Conservation (phyloP, 768 basidiomycete genomes). For the Xanthoconium purpureum region DNA sequence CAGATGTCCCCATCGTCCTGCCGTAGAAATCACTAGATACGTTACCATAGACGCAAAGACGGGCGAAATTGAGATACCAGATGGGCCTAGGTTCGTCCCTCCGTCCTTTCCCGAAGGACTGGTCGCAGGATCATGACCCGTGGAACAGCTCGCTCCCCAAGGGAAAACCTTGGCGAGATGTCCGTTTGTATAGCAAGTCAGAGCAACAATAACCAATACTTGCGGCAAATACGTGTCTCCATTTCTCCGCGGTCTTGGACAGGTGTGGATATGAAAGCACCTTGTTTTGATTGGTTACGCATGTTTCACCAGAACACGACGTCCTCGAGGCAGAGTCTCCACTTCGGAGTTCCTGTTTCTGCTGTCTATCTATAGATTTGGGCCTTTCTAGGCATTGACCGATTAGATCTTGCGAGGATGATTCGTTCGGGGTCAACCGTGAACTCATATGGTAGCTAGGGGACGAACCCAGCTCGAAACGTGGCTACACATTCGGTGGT, state of each 20-base stretch:
- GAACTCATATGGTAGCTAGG: conserved; percentile 11
- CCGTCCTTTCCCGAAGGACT: conserved; percentile 4
- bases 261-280: conserved; percentile 2
- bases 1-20: conserved; percentile 66
- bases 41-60: conserved; percentile 45
- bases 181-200: conserved; percentile 22
- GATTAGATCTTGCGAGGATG: conserved; percentile 20
- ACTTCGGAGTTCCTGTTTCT: conserved; percentile 29
- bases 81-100: conserved; percentile 38
- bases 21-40: conserved; percentile 67
- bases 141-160: conserved; percentile 29
- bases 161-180: conserved; percentile 35
- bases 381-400: background rate
- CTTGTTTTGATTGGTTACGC: conserved; percentile 15
- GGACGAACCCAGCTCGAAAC: conserved; percentile 14
- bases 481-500: conserved; percentile 6
- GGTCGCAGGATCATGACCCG: conserved; percentile 7
- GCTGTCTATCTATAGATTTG: conserved; percentile 29
- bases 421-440: conserved; percentile 14
- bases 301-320: conserved; percentile 23
- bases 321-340: conserved; percentile 20
- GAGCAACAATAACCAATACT: conserved; percentile 9
- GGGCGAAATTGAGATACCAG: conserved; percentile 50
- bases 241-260: conserved; percentile 23
- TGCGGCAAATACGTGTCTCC: conserved; percentile 8